Evolutionary conservation across 768 basidiomycete species (phyloP), one percentile per base, ranked within the genome.

Genomic region (Cyathus striatus): DNA sequence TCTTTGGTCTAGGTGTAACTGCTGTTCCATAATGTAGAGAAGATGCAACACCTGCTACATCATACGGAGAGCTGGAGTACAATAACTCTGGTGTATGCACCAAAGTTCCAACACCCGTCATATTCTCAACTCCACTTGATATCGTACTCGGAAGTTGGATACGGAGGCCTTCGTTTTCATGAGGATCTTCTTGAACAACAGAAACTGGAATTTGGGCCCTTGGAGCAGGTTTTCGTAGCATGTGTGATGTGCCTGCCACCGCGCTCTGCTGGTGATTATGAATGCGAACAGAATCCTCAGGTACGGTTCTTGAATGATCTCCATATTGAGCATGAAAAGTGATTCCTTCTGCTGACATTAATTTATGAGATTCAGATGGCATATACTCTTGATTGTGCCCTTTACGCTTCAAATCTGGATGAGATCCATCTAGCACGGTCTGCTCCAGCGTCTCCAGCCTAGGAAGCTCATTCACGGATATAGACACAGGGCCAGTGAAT

Each of bases 181-280:
- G 36, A 3, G 20, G 12, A 22, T 38, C 27, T 45, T 76, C 71
- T 24, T 73, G 68, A 37, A 79, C 70, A 40, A 81, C 76, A 9
- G 81, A 81, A 9, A 78, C 68, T 1, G 83, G 81, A 4, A 84
- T 59, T 50, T 83, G 79, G 7, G 77, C 79, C 46, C 78, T 65
- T 1, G 81, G 83, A 18, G 78, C 78, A 17, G 76, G 77, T 54
- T 86, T 86, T 27, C 80, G 77, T 46, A 80, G 63, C 21, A 74
- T 47, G 41, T 63, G 62, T 42, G 42, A 16, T 5, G 30, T 32
- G 23, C 68, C 71, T 2, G 69, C 68, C 1, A 60, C 64, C 17
- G 62, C 49, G 38, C 65, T 61, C 43, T 62, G 53, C 52, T 74
- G 73, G 36, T 62, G 60, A 24, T 45, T 46, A 10, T 43, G 38